A percentile compares a stretch with the other conserved stretches of the same genome.
Evolutionary conservation across 2,329 filamentous ascomycete species (phyloP).

Genomic region (Periconia sp.): DNA sequence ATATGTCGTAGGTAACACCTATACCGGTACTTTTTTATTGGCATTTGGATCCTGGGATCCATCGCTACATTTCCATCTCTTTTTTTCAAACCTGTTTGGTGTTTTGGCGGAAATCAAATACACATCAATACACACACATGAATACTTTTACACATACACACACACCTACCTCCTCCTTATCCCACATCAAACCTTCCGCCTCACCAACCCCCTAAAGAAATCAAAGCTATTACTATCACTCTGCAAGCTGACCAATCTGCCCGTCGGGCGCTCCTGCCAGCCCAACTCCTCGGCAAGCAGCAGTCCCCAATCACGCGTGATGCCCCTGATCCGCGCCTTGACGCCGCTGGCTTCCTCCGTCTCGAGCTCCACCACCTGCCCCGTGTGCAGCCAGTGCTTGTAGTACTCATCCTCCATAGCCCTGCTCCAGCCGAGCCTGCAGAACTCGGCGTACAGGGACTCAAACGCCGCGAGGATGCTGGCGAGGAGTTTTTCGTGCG

Average conservation of each 20-base stretch:
- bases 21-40: no score
- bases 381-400: slow-evolving; percentile 73
- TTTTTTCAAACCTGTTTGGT: no score
- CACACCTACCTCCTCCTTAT: no score
- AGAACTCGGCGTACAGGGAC: slow-evolving; percentile 73
- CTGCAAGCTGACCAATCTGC: slow-evolving; percentile 79
- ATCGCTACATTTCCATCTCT: no score
- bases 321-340: slow-evolving; percentile 77
- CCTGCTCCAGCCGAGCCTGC: slow-evolving; percentile 71
- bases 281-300: slow-evolving; percentile 81
- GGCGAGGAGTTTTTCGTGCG: slow-evolving; percentile 78
- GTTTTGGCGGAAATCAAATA: no score
- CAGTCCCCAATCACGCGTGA: slow-evolving; percentile 89
- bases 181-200: slow-evolving; percentile 66
- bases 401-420: slow-evolving; percentile 69
- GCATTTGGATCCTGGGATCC: no score
- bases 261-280: slow-evolving; percentile 70
- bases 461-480: slow-evolving; percentile 79
- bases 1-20: no score
- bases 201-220: slow-evolving; percentile 87
- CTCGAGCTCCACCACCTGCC: slow-evolving; percentile 73
- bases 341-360: slow-evolving; percentile 67
- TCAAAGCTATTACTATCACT: slow-evolving; percentile 99
- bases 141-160: no score
- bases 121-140: neutral